Conservation (phyloP, 2,329 filamentous ascomycete species). For the Graphilbum ipis-grandicollis region DNA sequence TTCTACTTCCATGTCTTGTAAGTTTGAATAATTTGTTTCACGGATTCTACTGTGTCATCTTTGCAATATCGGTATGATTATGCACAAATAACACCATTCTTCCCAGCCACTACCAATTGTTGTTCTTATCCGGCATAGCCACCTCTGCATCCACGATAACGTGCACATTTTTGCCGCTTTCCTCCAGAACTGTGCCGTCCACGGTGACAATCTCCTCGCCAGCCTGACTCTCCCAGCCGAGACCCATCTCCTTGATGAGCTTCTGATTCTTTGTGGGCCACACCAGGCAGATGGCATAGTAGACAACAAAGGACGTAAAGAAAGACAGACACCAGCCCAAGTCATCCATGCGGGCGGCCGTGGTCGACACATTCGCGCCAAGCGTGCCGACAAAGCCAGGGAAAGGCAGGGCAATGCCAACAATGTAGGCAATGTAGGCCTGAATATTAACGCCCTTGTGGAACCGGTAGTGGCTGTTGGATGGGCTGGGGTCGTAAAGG, state of each 20-base stretch:
- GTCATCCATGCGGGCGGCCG: slow-evolving; percentile 14
- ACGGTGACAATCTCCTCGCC: slow-evolving; percentile 3
- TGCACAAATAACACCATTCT: no score
- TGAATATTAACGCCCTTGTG: slow-evolving; percentile 17
- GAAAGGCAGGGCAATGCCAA: slow-evolving; percentile 17
- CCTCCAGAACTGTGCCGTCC: slow-evolving; percentile 2
- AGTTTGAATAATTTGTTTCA: no score
- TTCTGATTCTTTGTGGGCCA: slow-evolving; percentile 16
- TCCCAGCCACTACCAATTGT: no score
- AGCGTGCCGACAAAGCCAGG: slow-evolving; percentile 17
- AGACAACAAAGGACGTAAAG: slow-evolving; percentile 14
- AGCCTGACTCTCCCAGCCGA: slow-evolving; percentile 4
- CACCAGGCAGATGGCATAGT: slow-evolving; percentile 17
- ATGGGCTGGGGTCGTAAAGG: slow-evolving; percentile 14
- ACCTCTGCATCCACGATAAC: background rate
- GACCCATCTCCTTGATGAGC: slow-evolving; percentile 1
- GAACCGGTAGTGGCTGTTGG: slow-evolving; percentile 18
- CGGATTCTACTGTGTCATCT: no score
- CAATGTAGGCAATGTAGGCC: slow-evolving; percentile 17
- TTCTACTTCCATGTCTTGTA: no score
- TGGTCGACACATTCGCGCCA: slow-evolving; percentile 14
- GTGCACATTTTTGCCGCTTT: background rate
- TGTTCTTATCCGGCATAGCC: background rate
- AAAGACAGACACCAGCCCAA: slow-evolving; percentile 19
- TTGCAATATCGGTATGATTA: no score